Base-by-base conservation (phyloP, 192 early-diverging fungal species). In the Anaeromyces robustus region DNA sequence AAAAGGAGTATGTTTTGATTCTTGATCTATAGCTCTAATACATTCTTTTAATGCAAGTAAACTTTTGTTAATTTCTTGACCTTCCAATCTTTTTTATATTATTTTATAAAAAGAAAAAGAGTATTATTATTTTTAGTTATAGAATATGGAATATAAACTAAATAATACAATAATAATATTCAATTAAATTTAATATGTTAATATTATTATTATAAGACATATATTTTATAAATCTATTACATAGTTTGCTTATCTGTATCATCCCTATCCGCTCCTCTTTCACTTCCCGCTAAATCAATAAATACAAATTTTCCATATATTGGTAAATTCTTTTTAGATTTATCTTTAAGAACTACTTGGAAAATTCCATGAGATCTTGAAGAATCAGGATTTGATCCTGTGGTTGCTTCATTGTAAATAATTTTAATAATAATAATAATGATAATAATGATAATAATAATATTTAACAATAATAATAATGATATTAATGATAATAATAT, bases 41-140 rank as follows among this genome's bases (percentile, higher is more conserved):
- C 97, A 98, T 83, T 98, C 97, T 86, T 99, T 98, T 81, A 99
- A 85, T 0, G 98, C 98, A 79, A 99, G 86, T 82, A 99, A 87
- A 84, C 95, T 96, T 86, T 98, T 98, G 89, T 99, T 99, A 87
- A 99, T 99, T 86, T 99, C 97, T 4, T 96, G 94, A 22, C 97
- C 98, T 84, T 99, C 97, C 95, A 96, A 95, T 84, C 96, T 92
- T 84, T 22, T 22, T 52, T 22, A 52, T 52, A 52, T 52, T 22
- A 18, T 16, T 22, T 22, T 0, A 22, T 52, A n/a, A n/a, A n/a
- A n/a, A n/a, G n/a, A n/a, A n/a, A n/a, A n/a, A n/a, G n/a, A n/a
- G n/a, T n/a, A n/a, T n/a, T n/a, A n/a, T n/a, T n/a, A n/a, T n/a
- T n/a, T n/a, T n/a, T n/a, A n/a, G n/a, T n/a, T n/a, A n/a, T n/a